Evolutionary conservation across 306 rosid genomes (phyloP).

Genomic region (Quercus mongolica): DNA sequence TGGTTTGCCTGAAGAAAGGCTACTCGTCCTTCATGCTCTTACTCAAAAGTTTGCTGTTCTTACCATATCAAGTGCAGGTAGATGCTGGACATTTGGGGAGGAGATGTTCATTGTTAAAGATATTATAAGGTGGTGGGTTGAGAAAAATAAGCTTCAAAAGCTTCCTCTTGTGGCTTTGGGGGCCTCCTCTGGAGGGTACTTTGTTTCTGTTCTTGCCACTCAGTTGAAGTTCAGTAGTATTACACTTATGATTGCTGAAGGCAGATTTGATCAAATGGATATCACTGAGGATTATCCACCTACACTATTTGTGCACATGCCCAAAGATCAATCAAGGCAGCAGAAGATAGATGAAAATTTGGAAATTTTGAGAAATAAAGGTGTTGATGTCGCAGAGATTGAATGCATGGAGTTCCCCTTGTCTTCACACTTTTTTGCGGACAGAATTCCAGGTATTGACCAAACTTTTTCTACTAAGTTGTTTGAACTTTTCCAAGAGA

Average conservation of each 20-base stretch:
- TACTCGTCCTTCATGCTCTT: slow-evolving; percentile 69
- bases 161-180: slow-evolving; percentile 85
- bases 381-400: slow-evolving; percentile 67
- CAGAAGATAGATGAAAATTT: slow-evolving; percentile 54
- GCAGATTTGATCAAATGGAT: slow-evolving; percentile 61
- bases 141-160: slow-evolving; percentile 51
- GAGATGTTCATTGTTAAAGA: slow-evolving; percentile 57
- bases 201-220: slow-evolving; percentile 79
- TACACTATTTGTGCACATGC: slow-evolving; percentile 91
- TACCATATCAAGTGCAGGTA: slow-evolving; percentile 62
- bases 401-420: slow-evolving; percentile 77
- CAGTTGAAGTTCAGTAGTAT: slow-evolving; percentile 52
- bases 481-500: slow-evolving; percentile 52
- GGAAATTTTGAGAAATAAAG: slow-evolving; percentile 51
- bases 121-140: slow-evolving; percentile 67
- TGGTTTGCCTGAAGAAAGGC: slow-evolving; percentile 90
- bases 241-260: slow-evolving; percentile 86
- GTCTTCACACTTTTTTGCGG: slow-evolving; percentile 49
- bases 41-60: slow-evolving; percentile 63
- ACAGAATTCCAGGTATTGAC: slow-evolving; percentile 75
- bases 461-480: slow-evolving; percentile 48
- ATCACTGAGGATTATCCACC: slow-evolving; percentile 61
- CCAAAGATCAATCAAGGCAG: slow-evolving; percentile 69
- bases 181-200: slow-evolving; percentile 90
- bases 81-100: slow-evolving; percentile 66